Evolutionary conservation across 164 flowering plant species (phyloP).

Genomic region (Nelumbo lutea): DNA sequence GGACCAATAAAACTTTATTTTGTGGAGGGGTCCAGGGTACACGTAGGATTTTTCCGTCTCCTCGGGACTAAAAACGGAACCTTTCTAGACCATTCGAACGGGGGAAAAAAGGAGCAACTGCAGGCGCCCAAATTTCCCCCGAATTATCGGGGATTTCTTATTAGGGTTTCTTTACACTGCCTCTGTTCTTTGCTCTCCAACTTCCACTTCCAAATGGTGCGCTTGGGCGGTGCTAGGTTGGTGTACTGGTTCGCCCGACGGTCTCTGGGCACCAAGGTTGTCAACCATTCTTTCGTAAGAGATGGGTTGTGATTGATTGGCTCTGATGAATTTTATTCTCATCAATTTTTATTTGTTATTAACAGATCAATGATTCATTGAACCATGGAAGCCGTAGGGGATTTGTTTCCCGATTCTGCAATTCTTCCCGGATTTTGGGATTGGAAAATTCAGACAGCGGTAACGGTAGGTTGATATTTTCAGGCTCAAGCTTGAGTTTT

Average conservation of each 20-base stretch:
- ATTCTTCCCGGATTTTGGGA: conserved; percentile 14
- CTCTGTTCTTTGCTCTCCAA: background rate
- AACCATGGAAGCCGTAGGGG: conserved; percentile 18
- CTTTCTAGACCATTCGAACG: no score
- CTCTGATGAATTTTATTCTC: background rate
- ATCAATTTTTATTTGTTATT: background rate
- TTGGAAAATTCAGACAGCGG: conserved; percentile 18
- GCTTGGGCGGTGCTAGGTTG: conserved; percentile 44
- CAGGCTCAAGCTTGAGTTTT: background rate
- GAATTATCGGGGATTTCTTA: background rate
- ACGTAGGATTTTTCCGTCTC: no score
- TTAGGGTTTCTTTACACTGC: background rate
- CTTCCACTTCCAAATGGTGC: conserved; percentile 36
- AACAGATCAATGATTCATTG: conserved; percentile 29
- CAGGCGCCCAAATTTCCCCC: background rate
- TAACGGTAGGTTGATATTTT: background rate
- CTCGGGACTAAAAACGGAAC: no score
- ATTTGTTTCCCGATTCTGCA: conserved; percentile 30
- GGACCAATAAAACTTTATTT: no score
- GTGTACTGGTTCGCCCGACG: conserved; percentile 33
- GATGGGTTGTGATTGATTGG: background rate
- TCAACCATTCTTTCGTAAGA: conserved; percentile 3
- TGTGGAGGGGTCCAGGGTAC: no score
- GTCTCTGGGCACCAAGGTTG: conserved; percentile 18
- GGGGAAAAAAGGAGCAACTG: no score